Base-by-base conservation (phyloP, 768 basidiomycete species). In the Mycena vitilis region DNA sequence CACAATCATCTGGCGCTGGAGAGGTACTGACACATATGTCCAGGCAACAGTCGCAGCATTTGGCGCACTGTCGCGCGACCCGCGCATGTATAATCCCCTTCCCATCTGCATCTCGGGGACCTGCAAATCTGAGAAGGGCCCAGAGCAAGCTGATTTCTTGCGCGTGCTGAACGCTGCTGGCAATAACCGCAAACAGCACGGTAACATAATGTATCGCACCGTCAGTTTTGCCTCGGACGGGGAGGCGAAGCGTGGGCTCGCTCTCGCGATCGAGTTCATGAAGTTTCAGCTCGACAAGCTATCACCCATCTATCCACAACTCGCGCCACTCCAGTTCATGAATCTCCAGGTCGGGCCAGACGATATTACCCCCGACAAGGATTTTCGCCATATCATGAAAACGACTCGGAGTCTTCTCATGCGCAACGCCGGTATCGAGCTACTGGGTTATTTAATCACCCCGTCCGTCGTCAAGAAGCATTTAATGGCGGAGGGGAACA, bases 281-380 rank as follows among this genome's bases (percentile, higher is more conserved):
- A 66, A 60, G 23, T 36, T 7, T 36, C 1, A 25, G 20, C 37
- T 66, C 9, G 9, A 11, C 9, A 12, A 25, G 2, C 18, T 16
- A 6, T 59, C 57, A 11, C 58, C 65, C 12, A 59, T 66, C 47
- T 23, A 53, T 22, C 38, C 38, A 0, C 25, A 53, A 8, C 57
- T 66, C 22, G 0, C 18, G 3, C 49, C 49, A 1, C 58, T 66
- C 49, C 20, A 59, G 6, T 47, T 66, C 23, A 66, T 66, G 65
- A 42, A 66, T 36, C 18, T 61, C 1, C 23, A 2, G 5, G 59
- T 61, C 13, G 59, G 65, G 2, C n/a, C 23, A 0, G 65, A 66
- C 30, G 65, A 61, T 40, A 23, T 66, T 10, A 66, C 65, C 1
- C 34, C 36, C 0, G 65, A 60, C 65, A 66, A 66, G 38, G 65